Evolutionary conservation across 2,329 filamentous ascomycete genomes (phyloP).

Genomic region (Xenoacremonium recifei): DNA sequence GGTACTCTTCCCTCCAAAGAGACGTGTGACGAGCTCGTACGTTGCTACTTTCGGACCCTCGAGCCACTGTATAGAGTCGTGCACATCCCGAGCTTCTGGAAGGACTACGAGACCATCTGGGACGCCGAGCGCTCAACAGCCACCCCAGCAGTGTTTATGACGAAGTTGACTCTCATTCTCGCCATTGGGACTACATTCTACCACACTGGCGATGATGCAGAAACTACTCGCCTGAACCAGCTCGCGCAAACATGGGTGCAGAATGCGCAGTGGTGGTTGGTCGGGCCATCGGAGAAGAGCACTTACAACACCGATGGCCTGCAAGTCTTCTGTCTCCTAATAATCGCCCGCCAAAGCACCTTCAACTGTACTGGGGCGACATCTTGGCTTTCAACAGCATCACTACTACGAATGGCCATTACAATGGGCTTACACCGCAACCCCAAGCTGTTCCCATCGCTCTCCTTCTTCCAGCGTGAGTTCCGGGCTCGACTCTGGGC

Average conservation of each 20-base stretch:
- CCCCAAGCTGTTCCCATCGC: constrained; percentile 16
- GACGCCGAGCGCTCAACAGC: constrained; percentile 3
- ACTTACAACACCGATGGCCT: constrained; percentile 24
- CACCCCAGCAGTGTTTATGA: constrained; percentile 15
- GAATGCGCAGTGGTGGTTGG: constrained; percentile 27
- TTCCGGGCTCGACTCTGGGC: constrained; percentile 22
- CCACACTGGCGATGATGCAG: constrained; percentile 9
- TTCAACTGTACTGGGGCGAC: constrained; percentile 25
- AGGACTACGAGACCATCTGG: constrained; percentile 21
- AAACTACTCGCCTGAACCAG: constrained; percentile 11
- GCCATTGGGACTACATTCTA: constrained; percentile 23
- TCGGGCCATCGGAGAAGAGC: constrained; percentile 21
- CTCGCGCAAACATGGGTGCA: constrained; percentile 25
- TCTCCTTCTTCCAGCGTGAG: constrained; percentile 19
- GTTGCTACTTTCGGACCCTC: constrained; percentile 23
- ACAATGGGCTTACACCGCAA: constrained; percentile 26
- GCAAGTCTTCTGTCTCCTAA: constrained; percentile 22
- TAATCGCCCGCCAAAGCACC: constrained; percentile 23
- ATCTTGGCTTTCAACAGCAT: constrained; percentile 24
- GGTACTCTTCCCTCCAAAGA: constrained; percentile 16
- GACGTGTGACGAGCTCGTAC: constrained; percentile 19
- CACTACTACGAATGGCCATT: constrained; percentile 22
- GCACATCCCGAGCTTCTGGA: constrained; percentile 22
- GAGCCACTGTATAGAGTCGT: constrained; percentile 25
- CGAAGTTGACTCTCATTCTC: constrained; percentile 20